These are phyloP conservation scores for Acer negundo DNA, from an alignment of 345 rosid genomes.

Conservation along the genomic window DNA sequence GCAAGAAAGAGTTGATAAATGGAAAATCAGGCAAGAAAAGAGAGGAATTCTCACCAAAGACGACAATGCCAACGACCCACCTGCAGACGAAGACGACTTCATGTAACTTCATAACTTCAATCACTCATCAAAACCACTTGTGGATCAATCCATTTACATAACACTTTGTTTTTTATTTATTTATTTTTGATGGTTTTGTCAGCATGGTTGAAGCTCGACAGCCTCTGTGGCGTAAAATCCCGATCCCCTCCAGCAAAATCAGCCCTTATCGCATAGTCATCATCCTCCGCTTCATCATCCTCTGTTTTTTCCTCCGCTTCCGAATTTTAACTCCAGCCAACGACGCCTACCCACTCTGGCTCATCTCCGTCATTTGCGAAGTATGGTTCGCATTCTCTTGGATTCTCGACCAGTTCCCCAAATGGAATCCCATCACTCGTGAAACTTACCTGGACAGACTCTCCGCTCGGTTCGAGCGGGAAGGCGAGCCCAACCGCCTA, in stretches of 20 bases:
- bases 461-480: slow-evolving; percentile 81
- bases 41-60: slow-evolving; percentile 71
- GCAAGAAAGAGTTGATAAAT: slow-evolving; percentile 92
- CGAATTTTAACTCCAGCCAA: slow-evolving; percentile 85
- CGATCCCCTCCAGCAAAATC: slow-evolving; percentile 85
- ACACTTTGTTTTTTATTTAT: background rate
- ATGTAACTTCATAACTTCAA: slow-evolving; percentile 37
- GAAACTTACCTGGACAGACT: slow-evolving; percentile 93
- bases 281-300: slow-evolving; percentile 72
- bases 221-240: slow-evolving; percentile 89
- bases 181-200: slow-evolving; percentile 18
- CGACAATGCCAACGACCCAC: slow-evolving; percentile 54
- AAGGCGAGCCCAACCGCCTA: slow-evolving; percentile 74
- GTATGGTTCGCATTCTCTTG: slow-evolving; percentile 95
- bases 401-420: slow-evolving; percentile 98
- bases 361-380: slow-evolving; percentile 90
- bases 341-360: slow-evolving; percentile 93
- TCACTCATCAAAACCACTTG: background rate
- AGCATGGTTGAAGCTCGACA: slow-evolving; percentile 97
- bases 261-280: slow-evolving; percentile 96
- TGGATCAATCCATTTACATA: background rate
- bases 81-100: slow-evolving; percentile 68
- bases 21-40: slow-evolving; percentile 93
- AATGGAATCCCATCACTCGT: slow-evolving; percentile 89
- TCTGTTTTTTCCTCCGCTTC: slow-evolving; percentile 84